Evolutionary conservation across 441 rosid genomes (phyloP).

Genomic region (Breynia disticha): DNA sequence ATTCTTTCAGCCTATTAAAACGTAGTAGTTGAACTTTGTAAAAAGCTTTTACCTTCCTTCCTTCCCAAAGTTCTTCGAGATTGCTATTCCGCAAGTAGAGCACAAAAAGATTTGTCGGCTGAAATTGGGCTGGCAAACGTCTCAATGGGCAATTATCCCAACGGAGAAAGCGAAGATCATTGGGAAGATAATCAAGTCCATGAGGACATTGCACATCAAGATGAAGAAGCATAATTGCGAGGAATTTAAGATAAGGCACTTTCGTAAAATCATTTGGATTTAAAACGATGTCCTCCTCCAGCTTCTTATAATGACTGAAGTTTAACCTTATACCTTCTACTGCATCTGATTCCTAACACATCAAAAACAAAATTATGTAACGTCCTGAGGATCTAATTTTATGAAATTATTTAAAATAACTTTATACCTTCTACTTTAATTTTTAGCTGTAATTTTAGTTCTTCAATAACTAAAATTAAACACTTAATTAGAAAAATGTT

Average conservation of each 20-base stretch:
- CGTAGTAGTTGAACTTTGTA: too few species aligned
- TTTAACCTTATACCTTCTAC: constrained; percentile 12
- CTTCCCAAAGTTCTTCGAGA: constrained; percentile 23
- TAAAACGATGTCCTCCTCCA: constrained; percentile 1
- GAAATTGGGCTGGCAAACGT: constrained; percentile 15
- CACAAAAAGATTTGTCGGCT: constrained; percentile 12
- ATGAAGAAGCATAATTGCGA: too few species aligned
- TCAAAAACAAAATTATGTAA: too few species aligned
- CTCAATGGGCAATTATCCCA: constrained; percentile 23
- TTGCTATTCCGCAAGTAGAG: constrained; percentile 18
- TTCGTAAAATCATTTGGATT: constrained; percentile 16
- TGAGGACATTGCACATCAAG: constrained; percentile 9
- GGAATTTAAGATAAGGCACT: constrained; percentile 29
- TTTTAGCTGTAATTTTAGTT: too few species aligned
- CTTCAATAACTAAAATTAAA: too few species aligned
- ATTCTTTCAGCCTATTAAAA: too few species aligned
- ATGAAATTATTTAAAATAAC: too few species aligned
- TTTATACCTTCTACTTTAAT: too few species aligned
- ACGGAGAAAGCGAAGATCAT: constrained; percentile 21
- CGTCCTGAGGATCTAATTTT: too few species aligned
- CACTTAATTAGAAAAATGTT: too few species aligned
- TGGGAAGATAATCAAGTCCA: constrained; percentile 18
- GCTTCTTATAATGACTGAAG: too few species aligned
- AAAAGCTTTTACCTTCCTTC: constrained; percentile 18
- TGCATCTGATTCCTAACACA: constrained; percentile 13